Percentiles rank a stretch among this genome's conserved stretches.
phyloP scores from a whole-genome alignment of 192 early-diverging fungal genomes.

The Thoreauomyces humboldtii region DNA sequence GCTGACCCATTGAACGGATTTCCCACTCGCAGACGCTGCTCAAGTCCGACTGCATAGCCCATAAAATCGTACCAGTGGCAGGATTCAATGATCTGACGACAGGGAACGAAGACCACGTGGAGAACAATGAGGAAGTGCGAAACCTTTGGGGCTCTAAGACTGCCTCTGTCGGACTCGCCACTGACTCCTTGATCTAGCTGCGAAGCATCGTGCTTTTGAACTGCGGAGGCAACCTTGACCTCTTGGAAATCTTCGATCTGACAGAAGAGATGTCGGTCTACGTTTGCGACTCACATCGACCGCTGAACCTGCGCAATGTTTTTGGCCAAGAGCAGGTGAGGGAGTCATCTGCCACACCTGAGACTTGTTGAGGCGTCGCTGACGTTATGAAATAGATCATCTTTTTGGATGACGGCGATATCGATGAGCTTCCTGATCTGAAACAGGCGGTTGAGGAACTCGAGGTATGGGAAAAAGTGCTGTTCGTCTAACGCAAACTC shows the following conservation, averaged over 20 bases:
- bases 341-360: too few species aligned
- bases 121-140: conserved; percentile 47
- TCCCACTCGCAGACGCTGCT: conserved; percentile 63
- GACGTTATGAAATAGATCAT: conserved; percentile 54
- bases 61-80: conserved; percentile 78
- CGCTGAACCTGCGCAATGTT: conserved; percentile 80
- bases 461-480: conserved; percentile 43
- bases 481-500: too few species aligned
- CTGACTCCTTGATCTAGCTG: conserved; percentile 51
- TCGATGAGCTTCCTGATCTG: conserved; percentile 64
- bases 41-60: conserved; percentile 74
- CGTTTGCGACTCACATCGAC: conserved; percentile 85
- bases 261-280: conserved; percentile 64
- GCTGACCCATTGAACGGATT: too few species aligned
- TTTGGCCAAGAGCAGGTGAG: conserved; percentile 66
- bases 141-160: background rate
- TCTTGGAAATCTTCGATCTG: conserved; percentile 61
- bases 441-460: conserved; percentile 67
- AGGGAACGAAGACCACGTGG: conserved; percentile 53
- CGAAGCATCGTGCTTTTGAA: conserved; percentile 80
- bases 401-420: conserved; percentile 84
- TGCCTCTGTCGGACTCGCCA: background rate
- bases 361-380: too few species aligned
- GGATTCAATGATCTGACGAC: conserved; percentile 61
- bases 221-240: conserved; percentile 79